Evolutionary conservation across 164 flowering plant genomes (phyloP).

Genomic region (Kingdonia uniflora): DNA sequence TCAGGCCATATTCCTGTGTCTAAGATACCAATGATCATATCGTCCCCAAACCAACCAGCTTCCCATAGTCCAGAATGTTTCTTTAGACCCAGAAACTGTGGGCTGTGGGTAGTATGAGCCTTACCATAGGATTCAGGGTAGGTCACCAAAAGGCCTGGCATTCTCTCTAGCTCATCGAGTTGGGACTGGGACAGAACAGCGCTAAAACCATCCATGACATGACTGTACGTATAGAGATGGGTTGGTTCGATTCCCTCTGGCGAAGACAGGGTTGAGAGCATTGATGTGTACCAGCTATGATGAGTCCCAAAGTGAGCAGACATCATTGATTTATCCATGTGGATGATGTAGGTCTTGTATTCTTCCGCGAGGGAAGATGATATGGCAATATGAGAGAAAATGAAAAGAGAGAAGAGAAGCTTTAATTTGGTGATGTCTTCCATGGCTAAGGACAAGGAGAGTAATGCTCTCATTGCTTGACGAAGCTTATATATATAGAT

Average conservation of each 20-base stretch:
- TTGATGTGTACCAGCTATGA: constrained; percentile 20
- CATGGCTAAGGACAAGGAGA: constrained; percentile 4
- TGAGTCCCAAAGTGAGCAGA: constrained; percentile 15
- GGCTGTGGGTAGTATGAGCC: constrained; percentile 13
- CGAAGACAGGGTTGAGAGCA: constrained; percentile 15
- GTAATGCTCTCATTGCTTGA: too few relatives aligned
- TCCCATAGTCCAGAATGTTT: constrained; percentile 8
- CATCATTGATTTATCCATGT: too few relatives aligned
- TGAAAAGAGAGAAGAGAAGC: constrained; percentile 6
- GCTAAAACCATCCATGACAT: constrained; percentile 25
- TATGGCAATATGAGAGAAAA: constrained; percentile 1
- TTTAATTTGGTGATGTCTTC: background rate
- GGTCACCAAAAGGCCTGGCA: constrained; percentile 8
- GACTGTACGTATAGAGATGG: too few relatives aligned
- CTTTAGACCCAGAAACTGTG: constrained; percentile 9
- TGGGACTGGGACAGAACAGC: constrained; percentile 17
- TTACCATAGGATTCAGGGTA: constrained; percentile 1
- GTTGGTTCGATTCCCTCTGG: constrained; percentile 10
- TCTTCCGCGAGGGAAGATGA: constrained; percentile 6
- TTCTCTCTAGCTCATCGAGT: constrained; percentile 12
- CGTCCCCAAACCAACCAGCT: constrained; percentile 9
- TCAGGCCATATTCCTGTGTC: constrained; percentile 11
- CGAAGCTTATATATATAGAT: too few relatives aligned
- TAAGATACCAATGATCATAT: constrained; percentile 9
- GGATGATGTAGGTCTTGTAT: constrained; percentile 18